Conservation (phyloP, 2,329 filamentous ascomycete species). For the Proliferodiscus dingleyae region DNA sequence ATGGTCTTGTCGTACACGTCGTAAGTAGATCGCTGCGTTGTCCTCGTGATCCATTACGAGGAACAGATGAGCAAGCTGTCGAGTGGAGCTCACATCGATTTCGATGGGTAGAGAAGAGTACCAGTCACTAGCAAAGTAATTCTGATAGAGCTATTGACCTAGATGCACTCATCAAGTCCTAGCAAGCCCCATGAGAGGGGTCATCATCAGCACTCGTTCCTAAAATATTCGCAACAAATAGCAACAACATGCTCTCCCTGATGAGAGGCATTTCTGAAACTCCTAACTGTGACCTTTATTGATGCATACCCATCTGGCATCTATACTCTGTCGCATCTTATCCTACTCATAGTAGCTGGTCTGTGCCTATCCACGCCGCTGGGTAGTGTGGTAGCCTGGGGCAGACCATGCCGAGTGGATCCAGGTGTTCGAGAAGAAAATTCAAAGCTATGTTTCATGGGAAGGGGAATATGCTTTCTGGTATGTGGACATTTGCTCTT, state of each 20-base stretch:
- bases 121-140: conserved; percentile 13
- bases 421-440: neutral
- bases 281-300: conserved; percentile 6
- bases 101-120: conserved; percentile 13
- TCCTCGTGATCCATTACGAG: no score
- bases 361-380: neutral
- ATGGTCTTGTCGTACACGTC: no score
- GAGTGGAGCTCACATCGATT: conserved; percentile 7
- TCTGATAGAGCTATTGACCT: conserved; percentile 12
- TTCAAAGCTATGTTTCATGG: conserved; percentile 1
- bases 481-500: conserved; percentile 19
- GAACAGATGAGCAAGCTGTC: no score
- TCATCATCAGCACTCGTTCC: conserved; percentile 22
- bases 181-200: conserved; percentile 19
- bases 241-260: conserved; percentile 1
- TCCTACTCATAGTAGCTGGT: conserved; percentile 6
- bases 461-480: conserved; percentile 10
- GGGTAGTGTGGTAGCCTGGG: conserved; percentile 4
- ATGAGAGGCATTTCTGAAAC: conserved; percentile 12
- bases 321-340: conserved; percentile 18
- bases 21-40: no score
- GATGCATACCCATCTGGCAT: conserved; percentile 24
- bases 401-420: neutral
- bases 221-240: conserved; percentile 9
- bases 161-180: conserved; percentile 27